Percentiles rank a stretch among this genome's conserved stretches.
Evolutionary conservation across 306 rosid genomes (phyloP).

Genomic region (Begonia loranthoides): DNA sequence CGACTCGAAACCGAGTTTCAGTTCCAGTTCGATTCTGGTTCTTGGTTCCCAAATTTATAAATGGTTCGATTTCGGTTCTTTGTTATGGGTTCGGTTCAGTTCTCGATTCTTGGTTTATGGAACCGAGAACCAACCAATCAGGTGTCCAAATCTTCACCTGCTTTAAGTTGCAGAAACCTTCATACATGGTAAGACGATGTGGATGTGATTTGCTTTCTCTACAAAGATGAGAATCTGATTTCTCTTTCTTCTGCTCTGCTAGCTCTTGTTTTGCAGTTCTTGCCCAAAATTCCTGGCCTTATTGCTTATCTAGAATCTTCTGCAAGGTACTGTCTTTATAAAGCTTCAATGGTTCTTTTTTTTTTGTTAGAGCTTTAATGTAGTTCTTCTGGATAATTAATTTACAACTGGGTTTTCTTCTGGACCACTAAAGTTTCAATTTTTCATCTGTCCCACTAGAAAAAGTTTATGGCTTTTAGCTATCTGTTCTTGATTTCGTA

Average conservation of each 20-base stretch:
- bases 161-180: slow-evolving; percentile 84
- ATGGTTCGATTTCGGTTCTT: too few species aligned
- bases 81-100: too few species aligned
- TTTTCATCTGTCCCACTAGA: neutral
- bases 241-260: slow-evolving; percentile 55
- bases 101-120: too few species aligned
- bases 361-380: neutral
- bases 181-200: slow-evolving; percentile 80
- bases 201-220: slow-evolving; percentile 60
- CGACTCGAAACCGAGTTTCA: too few species aligned
- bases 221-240: slow-evolving; percentile 31
- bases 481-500: neutral
- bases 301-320: slow-evolving; percentile 58
- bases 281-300: slow-evolving; percentile 26
- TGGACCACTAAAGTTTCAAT: neutral
- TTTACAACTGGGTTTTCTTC: neutral
- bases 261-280: slow-evolving; percentile 40
- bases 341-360: neutral
- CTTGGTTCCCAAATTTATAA: too few species aligned
- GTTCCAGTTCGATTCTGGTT: too few species aligned
- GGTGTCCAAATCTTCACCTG: slow-evolving; percentile 30
- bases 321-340: slow-evolving; percentile 37
- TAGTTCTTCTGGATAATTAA: neutral
- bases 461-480: neutral
- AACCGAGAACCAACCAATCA: too few species aligned